Evolutionary conservation across 73 alveolate species (phyloP).

Genomic region (Paraurostyla sp.): DNA sequence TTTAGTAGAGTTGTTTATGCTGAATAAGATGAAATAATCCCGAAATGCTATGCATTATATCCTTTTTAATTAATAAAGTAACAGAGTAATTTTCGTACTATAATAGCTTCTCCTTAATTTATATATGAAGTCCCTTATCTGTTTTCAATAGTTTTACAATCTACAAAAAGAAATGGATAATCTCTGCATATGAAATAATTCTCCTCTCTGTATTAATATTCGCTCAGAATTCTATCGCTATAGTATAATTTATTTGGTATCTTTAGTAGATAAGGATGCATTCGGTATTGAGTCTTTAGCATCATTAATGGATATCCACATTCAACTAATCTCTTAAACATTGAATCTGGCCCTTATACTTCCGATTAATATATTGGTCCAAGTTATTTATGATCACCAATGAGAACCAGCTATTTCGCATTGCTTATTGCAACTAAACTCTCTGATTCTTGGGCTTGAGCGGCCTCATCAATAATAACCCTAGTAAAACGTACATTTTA

Average conservation of each 20-base stretch:
- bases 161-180: neutral
- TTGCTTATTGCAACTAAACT: neutral
- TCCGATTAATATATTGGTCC: neutral
- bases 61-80: neutral
- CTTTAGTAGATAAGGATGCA: slow-evolving; percentile 15
- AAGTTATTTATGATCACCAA: slow-evolving; percentile 1
- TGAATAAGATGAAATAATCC: slow-evolving; percentile 6
- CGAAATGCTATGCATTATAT: neutral
- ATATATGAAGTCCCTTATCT: neutral
- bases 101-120: neutral
- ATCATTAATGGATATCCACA: neutral
- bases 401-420: slow-evolving; percentile 2
- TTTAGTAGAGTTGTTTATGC: neutral
- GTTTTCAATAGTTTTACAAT: neutral
- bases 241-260: neutral
- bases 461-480: slow-evolving; percentile 37
- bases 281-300: neutral
- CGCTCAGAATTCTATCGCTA: neutral
- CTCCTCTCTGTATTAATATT: neutral
- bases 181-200: neutral
- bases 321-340: neutral
- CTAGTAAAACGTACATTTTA: neutral
- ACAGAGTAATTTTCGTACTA: neutral
- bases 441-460: neutral
- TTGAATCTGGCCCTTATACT: neutral